phyloP scores from a whole-genome alignment of 805 yeast species.

The Yueomyces sp. region DNA sequence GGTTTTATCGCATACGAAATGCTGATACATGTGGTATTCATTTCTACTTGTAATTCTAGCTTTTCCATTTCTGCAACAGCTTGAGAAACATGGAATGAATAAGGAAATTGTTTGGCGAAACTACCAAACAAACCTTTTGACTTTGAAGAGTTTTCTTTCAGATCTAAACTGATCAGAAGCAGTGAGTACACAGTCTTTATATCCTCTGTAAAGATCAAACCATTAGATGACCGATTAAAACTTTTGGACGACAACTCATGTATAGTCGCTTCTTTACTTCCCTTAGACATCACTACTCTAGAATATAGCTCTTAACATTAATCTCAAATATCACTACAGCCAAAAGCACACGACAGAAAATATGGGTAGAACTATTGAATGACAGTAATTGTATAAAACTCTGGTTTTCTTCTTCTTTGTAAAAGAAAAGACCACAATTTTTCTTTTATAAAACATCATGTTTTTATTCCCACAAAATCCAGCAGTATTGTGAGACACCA shows the following conservation, averaged over 20 bases:
- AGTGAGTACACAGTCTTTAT: slow-evolving; percentile 47
- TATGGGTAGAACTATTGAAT: too few relatives aligned
- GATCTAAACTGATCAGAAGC: slow-evolving; percentile 30
- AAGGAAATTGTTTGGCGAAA: slow-evolving; percentile 30
- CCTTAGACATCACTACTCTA: not conserved
- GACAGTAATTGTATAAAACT: too few relatives aligned
- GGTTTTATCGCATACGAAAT: slow-evolving; percentile 41
- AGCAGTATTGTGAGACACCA: too few relatives aligned
- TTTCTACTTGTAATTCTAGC: slow-evolving; percentile 35
- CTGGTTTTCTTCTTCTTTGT: too few relatives aligned
- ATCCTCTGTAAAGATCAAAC: slow-evolving; percentile 41
- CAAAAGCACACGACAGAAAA: too few relatives aligned
- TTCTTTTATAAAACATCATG: too few relatives aligned
- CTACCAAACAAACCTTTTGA: slow-evolving; percentile 17
- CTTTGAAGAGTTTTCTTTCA: slow-evolving; percentile 18
- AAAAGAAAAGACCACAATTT: too few relatives aligned
- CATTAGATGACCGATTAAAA: slow-evolving; percentile 38
- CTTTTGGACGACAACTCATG: slow-evolving; percentile 33
- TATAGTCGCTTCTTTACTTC: slow-evolving; percentile 9
- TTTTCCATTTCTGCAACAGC: slow-evolving; percentile 41
- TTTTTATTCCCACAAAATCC: too few relatives aligned
- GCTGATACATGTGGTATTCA: slow-evolving; percentile 36
- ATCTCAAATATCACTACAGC: too few relatives aligned
- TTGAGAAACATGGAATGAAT: slow-evolving; percentile 35
- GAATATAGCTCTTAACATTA: too few relatives aligned